Evolutionary conservation across 805 yeast genomes (phyloP), one percentile per base, ranked within the genome.

Genomic region (Metschnikowia anglica): DNA sequence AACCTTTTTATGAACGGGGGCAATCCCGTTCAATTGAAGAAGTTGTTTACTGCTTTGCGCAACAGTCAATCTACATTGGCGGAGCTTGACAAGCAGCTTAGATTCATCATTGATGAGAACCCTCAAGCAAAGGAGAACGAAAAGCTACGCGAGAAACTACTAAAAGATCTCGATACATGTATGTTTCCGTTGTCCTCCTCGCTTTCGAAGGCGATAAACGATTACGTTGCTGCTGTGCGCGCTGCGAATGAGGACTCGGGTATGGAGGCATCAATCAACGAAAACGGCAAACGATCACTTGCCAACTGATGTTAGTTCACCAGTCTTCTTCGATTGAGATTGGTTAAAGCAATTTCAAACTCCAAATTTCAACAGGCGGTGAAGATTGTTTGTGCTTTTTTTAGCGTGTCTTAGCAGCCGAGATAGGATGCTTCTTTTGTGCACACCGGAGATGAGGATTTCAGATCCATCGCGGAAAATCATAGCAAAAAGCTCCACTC

Each of bases 11-110:
- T 65, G 19, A 59, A 56, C 39, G 71, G 67, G 5, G 62, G 59
- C 40, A 68, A 66, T 42, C 69, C 73, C 1, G 60, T 39, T 12
- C 71, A 66, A 44, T 55, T 70, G 34, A 66, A 65, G 47, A 68
- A 65, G 45, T 48, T 70, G n/a, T 70, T 61, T 32, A 49, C 61
- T 7, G 65, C 64, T 29, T 56, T 70, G 39, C 69, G 63, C 37
- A 61, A 57, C 44, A 67, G 73, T 47, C 63, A 63, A 32, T 50
- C 50, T 12, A 56, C 59, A 18, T 54, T 70, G 29, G 39, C 44
- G 2, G 59, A 57, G 15, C 56, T 70, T 20, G 62, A 62, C 34
- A 58, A 54, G 27, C 53, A 59, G 26, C 47, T 56, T 3, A 49
- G 46, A 7, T 37, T 41, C 8, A 29, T 42, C 16, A 50, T 60